Evolutionary conservation across 208 protist genomes (phyloP).

Genomic region (Strigomonas culicis): DNA sequence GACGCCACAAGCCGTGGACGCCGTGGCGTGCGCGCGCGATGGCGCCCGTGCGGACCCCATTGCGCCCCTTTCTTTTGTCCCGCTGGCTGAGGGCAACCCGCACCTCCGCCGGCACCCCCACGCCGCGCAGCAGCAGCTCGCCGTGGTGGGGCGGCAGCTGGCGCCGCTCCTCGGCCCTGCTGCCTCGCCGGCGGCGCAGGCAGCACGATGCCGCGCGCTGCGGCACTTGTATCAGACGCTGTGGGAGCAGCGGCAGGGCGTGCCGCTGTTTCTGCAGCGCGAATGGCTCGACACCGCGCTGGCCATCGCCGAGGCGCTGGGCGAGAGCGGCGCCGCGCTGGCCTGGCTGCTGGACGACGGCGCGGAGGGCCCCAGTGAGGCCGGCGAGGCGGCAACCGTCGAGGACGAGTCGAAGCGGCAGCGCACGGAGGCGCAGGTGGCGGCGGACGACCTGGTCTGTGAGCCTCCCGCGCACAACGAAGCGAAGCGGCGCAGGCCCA

Average conservation of each 20-base stretch:
- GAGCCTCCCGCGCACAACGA: too few relatives aligned
- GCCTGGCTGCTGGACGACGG: slow-evolving; percentile 19
- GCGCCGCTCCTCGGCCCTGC: slow-evolving; percentile 6
- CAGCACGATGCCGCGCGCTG: slow-evolving; percentile 3
- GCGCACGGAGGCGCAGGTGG: neutral
- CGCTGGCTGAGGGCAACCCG: slow-evolving; percentile 50
- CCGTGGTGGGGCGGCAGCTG: slow-evolving; percentile 19
- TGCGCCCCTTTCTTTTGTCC: slow-evolving; percentile 30
- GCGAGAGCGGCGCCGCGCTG: slow-evolving; percentile 9
- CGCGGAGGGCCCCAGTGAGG: neutral
- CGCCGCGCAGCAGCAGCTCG: slow-evolving; percentile 31
- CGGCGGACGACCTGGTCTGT: too few relatives aligned
- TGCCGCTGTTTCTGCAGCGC: slow-evolving; percentile 21
- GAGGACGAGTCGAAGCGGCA: neutral
- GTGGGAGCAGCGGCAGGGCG: slow-evolving; percentile 16
- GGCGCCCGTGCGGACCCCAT: neutral
- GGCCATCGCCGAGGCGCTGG: slow-evolving; percentile 19
- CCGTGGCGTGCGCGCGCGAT: too few relatives aligned
- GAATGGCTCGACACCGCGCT: slow-evolving; percentile 63
- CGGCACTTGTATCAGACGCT: slow-evolving; percentile 18
- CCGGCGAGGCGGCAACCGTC: neutral
- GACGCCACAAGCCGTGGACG: too few relatives aligned
- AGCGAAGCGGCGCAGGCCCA: too few relatives aligned
- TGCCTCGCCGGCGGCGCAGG: neutral
- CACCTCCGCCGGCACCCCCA: slow-evolving; percentile 21